A percentile compares a stretch with the other conserved stretches of the same genome.
Evolutionary conservation across 805 yeast genomes (phyloP).

Genomic region (Priceomyces fermenticarens): DNA sequence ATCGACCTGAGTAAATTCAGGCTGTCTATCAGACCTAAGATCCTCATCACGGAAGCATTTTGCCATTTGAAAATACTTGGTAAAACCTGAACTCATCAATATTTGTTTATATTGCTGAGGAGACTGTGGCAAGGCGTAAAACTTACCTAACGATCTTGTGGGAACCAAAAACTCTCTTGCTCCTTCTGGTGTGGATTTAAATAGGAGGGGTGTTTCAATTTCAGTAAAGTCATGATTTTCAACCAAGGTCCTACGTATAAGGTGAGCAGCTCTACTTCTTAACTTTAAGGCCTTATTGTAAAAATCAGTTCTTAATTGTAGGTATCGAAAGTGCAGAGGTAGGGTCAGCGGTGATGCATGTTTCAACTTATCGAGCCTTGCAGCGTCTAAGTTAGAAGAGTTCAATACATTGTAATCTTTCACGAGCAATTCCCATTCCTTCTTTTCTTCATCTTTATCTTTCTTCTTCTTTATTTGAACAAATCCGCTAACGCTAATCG

Average conservation of each 20-base stretch:
- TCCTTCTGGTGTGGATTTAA: slow-evolving; percentile 97
- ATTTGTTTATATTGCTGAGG: slow-evolving; percentile 97
- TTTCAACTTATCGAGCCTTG: slow-evolving; percentile 64
- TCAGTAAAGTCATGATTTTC: slow-evolving; percentile 58
- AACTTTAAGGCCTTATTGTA: slow-evolving; percentile 55
- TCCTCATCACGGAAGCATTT: slow-evolving; percentile 96
- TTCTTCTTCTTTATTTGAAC: slow-evolving; percentile 33
- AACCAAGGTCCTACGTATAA: slow-evolving; percentile 41
- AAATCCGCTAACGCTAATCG: slow-evolving; percentile 62
- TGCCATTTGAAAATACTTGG: slow-evolving; percentile 85
- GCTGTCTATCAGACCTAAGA: slow-evolving; percentile 90
- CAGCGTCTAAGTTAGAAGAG: slow-evolving; percentile 57
- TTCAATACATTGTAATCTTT: slow-evolving; percentile 55
- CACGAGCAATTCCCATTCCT: slow-evolving; percentile 58
- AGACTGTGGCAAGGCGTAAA: slow-evolving; percentile 93
- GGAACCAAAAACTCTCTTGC: slow-evolving; percentile 96
- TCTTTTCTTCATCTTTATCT: slow-evolving; percentile 11
- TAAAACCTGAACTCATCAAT: slow-evolving; percentile 89
- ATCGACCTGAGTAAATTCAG: slow-evolving; percentile 97
- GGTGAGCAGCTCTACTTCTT: slow-evolving; percentile 54
- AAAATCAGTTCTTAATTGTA: slow-evolving; percentile 66
- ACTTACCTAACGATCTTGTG: slow-evolving; percentile 57
- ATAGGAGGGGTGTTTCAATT: slow-evolving; percentile 87
- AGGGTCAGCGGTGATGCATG: slow-evolving; percentile 48
- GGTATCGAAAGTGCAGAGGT: slow-evolving; percentile 78